Percentiles rank a stretch among this genome's conserved stretches.
phyloP scores from a whole-genome alignment of 257 asterid species.

The Przewalskia tangutica region DNA sequence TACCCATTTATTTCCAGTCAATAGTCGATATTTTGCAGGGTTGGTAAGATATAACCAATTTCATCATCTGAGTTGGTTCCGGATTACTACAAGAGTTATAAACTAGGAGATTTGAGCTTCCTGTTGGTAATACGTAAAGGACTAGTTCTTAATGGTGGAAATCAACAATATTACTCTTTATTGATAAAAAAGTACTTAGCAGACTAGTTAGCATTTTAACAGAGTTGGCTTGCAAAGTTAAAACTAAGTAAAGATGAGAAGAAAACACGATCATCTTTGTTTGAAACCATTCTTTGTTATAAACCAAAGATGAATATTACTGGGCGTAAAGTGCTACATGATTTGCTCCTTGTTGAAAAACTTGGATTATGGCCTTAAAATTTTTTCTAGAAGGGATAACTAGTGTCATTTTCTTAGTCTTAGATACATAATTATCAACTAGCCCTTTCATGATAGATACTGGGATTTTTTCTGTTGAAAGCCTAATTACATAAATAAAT shows the following conservation, averaged over 20 bases:
- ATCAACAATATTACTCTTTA: neutral
- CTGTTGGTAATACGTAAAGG: neutral
- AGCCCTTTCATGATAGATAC: neutral
- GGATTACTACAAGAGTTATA: neutral
- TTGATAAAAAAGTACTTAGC: neutral
- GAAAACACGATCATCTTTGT: neutral
- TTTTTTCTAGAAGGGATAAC: neutral
- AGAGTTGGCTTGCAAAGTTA: neutral
- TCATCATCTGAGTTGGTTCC: neutral
- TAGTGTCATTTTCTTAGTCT: neutral
- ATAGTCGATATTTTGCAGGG: neutral
- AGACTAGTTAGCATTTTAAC: neutral
- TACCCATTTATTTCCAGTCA: constrained; percentile 5
- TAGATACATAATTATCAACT: neutral
- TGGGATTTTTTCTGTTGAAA: neutral
- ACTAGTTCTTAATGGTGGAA: neutral
- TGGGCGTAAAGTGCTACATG: neutral
- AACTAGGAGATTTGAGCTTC: neutral
- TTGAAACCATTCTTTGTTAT: neutral
- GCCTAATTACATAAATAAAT: neutral
- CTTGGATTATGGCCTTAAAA: neutral
- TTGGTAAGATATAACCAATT: neutral
- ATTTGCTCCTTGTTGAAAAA: neutral
- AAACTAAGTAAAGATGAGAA: neutral
- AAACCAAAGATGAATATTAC: neutral